Evolutionary conservation across 441 rosid genomes (phyloP), one percentile per base, ranked within the genome.

Genomic region (Erodium trifolium): DNA sequence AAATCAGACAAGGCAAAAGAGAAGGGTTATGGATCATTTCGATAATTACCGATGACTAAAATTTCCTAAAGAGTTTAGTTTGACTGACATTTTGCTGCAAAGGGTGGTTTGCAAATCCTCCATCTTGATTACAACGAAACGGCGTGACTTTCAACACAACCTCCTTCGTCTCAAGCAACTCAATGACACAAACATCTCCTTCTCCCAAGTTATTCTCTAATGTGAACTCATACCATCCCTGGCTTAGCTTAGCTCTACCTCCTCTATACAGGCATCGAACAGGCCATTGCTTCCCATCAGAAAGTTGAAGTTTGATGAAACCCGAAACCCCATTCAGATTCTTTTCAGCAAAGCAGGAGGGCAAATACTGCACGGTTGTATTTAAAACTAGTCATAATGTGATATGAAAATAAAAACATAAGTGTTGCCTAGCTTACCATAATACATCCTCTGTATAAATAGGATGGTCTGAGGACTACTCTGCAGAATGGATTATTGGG

Each of bases 391-490:
- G 29, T 12, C 13, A 49, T 53, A 18, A n/a, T 10, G 53, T n/a
- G 0, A 66, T 0, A 17, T 31, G 27, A 35, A 29, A 14, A 51
- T 4, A 18, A 3, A 4, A 51, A 51, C 6, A n/a, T 2, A 45
- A 29, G 53, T 4, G 47, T 41, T 59, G 63, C 47, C 6, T 60
- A 64, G 71, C 83, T 79, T 81, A 92, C 99, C 99, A 94, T 94
- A 68, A 94, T 94, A 80, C 99, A 94, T 70, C 99, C 98, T 77
- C 92, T 82, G 80, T 94, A 94, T 29, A 94, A 74, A 79, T 94
- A 94, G 17, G 99, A 94, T 59, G 99, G 99, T 67, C 99, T 85
- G 67, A 94, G 80, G 73, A 94, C 98, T 27, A 94, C 99, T 81
- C 98, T 85, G 75, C 96, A 94, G 83, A 92, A 92, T 72, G 99